A percentile compares a stretch with the other conserved stretches of the same genome.
These are phyloP conservation scores for Cystobasidium pallidum DNA, from an alignment of 1,284 basidiomycete species.

Conservation along the genomic window DNA sequence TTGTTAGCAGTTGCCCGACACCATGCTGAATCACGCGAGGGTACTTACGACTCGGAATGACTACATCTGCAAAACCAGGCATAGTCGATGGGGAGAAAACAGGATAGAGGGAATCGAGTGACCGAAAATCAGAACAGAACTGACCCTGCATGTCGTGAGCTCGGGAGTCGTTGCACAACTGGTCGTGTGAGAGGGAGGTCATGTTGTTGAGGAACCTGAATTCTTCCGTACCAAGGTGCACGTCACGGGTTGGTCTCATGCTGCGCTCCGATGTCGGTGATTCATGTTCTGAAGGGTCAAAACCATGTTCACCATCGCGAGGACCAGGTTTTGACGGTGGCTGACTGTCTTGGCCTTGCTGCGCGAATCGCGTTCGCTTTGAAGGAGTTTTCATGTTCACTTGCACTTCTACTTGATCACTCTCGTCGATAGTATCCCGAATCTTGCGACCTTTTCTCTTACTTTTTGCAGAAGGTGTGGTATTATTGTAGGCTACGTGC, in stretches of 20 bases:
- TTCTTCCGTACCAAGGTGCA: slow-evolving; percentile 10
- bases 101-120: slow-evolving; percentile 79
- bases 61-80: slow-evolving; percentile 80
- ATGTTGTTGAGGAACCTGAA: slow-evolving; percentile 37
- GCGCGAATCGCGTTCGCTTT: slow-evolving; percentile 15
- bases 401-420: slow-evolving; percentile 33
- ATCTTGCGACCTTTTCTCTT: slow-evolving; percentile 16
- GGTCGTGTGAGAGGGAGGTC: slow-evolving; percentile 36
- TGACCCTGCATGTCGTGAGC: slow-evolving; percentile 82
- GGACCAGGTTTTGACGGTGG: background rate
- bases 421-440: slow-evolving; percentile 27
- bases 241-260: slow-evolving; percentile 18
- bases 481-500: slow-evolving; percentile 30
- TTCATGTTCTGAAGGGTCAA: background rate
- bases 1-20: background rate
- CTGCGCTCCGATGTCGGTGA: background rate
- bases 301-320: background rate
- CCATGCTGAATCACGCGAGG: background rate
- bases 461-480: background rate
- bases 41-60: slow-evolving; percentile 96
- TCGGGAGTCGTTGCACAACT: slow-evolving; percentile 72
- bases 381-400: slow-evolving; percentile 22
- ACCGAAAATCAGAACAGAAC: slow-evolving; percentile 93
- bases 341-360: background rate
- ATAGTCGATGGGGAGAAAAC: slow-evolving; percentile 86